Evolutionary conservation across 805 yeast genomes (phyloP), one percentile per base, ranked within the genome.

Genomic region (Millerago galiae): DNA sequence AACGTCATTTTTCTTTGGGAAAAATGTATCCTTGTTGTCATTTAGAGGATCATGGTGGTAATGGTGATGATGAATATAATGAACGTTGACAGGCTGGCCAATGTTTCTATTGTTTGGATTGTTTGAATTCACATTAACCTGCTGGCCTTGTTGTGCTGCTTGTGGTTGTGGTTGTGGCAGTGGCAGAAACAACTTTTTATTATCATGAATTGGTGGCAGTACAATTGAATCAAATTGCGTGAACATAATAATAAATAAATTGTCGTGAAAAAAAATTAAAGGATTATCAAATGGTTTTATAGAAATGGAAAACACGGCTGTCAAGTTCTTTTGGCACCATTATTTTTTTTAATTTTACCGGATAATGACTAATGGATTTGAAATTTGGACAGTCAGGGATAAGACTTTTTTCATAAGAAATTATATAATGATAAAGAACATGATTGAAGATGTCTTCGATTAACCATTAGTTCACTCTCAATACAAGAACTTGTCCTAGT

Each of bases 81-180:
- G 45, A 13, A 42, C 42, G 16, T 42, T 42, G 6, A 42, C 45
- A 10, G 45, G 45, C 17, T 42, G 45, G 4, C 45, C 45, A 21
- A 38, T 42, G 15, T 18, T 27, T 30, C 41, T 8, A 16, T 29
- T 29, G 14, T 14, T 34, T 8, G 40, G n/a, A 14, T 21, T 8
- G 15, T 28, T 43, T 5, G 24, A 7, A 21, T 21, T 21, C 24
- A 21, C 21, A 18, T 33, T 33, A 35, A 31, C 8, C 18, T 40
- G 42, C 41, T 41, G 47, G 37, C 36, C 34, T 41, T 39, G 37
- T 40, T 38, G 37, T 34, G 35, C 24, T 40, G 35, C 9, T n/a
- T 13, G 37, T 33, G 39, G 43, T 29, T 39, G 46, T 13, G 36
- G 37, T 21, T 43, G 42, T 4, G 40, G 46, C 16, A 38, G n/a